phyloP scores from a whole-genome alignment of 2,329 filamentous ascomycete species.

The Zelopaecilomyces penicillatus region DNA sequence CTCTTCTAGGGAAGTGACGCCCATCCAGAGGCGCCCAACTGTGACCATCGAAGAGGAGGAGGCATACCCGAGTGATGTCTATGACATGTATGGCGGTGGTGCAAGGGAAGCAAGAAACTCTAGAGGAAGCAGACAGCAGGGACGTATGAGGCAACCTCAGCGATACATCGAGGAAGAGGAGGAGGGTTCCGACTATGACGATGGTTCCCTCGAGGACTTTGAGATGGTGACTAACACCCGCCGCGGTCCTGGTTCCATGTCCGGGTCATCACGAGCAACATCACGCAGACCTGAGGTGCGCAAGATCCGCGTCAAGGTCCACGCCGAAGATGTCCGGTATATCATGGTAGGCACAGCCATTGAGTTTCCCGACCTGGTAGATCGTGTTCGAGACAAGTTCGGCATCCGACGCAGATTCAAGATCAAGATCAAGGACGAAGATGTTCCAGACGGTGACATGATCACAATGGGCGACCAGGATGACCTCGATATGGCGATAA shows the following conservation, averaged over 20 bases:
- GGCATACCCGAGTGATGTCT: conserved; percentile 63
- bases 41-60: conserved; percentile 41
- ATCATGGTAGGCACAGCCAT: conserved; percentile 72
- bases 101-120: conserved; percentile 8
- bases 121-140: conserved; percentile 32
- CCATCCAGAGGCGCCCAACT: conserved; percentile 20
- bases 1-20: conserved; percentile 30
- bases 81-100: conserved; percentile 47
- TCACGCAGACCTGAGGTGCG: conserved; percentile 59
- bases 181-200: conserved; percentile 65
- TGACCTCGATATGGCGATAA: conserved; percentile 82
- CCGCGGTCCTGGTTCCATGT: conserved; percentile 35
- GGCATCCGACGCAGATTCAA: conserved; percentile 69
- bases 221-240: conserved; percentile 61
- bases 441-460: conserved; percentile 70
- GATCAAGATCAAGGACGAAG: conserved; percentile 82
- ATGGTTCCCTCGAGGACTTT: conserved; percentile 66
- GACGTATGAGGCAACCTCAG: conserved; percentile 32
- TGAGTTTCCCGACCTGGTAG: conserved; percentile 68
- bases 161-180: conserved; percentile 76
- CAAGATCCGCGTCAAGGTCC: conserved; percentile 85
- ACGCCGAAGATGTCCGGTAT: conserved; percentile 84
- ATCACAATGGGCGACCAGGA: conserved; percentile 97
- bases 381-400: conserved; percentile 81
- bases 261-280: conserved; percentile 42